Conservation (phyloP, 2,329 filamentous ascomycete species). For the Diplodia sapinea region DNA sequence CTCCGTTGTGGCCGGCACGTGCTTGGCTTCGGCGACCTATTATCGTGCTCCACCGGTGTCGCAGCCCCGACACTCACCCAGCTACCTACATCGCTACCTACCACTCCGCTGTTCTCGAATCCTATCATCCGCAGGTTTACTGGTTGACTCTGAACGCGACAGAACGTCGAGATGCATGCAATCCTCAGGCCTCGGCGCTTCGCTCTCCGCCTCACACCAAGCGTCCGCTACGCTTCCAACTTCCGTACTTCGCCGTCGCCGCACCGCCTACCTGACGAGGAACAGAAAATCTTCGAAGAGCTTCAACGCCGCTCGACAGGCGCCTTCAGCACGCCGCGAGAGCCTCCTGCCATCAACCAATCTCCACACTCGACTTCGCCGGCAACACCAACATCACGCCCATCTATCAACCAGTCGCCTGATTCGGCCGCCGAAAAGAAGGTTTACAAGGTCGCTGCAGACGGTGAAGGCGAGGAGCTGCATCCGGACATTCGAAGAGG, state of each 20-base stretch:
- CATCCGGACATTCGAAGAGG: constrained; percentile 76
- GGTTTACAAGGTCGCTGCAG: constrained; percentile 55
- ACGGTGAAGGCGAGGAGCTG: constrained; percentile 67
- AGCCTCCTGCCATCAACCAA: constrained; percentile 47
- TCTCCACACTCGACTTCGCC: constrained; percentile 41
- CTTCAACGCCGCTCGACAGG: constrained; percentile 79
- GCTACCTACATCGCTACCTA: background rate
- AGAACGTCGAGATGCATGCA: constrained; percentile 5
- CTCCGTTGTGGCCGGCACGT: constrained; percentile 20
- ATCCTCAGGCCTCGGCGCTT: constrained; percentile 17
- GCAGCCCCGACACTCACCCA: background rate
- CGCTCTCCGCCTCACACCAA: constrained; percentile 11
- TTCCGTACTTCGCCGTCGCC: constrained; percentile 67
- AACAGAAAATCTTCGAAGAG: constrained; percentile 88
- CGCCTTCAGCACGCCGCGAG: constrained; percentile 72
- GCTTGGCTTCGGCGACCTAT: constrained; percentile 17
- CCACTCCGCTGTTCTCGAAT: background rate
- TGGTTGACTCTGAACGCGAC: background rate
- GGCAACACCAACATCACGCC: constrained; percentile 33
- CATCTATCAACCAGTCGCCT: constrained; percentile 45
- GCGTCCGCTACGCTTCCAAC: constrained; percentile 17
- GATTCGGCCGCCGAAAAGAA: constrained; percentile 40
- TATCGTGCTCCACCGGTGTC: constrained; percentile 22
- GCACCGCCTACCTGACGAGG: constrained; percentile 82
- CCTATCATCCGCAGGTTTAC: background rate